These are phyloP conservation scores for Chrysoporthe austroafricana DNA, from an alignment of 2,329 filamentous ascomycete species.

Conservation along the genomic window DNA sequence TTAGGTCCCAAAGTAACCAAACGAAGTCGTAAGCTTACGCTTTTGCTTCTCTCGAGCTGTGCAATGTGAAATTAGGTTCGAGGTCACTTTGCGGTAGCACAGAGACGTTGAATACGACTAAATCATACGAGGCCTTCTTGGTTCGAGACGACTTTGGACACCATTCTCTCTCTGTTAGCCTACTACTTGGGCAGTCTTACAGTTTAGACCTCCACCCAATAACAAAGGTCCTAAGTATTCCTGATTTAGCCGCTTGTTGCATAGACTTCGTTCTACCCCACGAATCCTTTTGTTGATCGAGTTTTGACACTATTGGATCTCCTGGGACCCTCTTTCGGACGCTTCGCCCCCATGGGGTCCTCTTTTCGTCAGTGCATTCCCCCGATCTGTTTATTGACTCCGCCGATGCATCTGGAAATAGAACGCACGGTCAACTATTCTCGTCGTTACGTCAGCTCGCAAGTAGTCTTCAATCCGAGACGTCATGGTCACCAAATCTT, in stretches of 20 bases:
- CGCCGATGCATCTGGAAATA: neutral
- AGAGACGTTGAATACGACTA: neutral
- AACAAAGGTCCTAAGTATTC: neutral
- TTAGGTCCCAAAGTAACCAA: neutral
- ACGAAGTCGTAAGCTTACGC: neutral
- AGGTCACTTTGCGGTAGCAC: neutral
- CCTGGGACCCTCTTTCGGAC: neutral
- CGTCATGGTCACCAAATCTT: neutral
- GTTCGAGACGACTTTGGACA: neutral
- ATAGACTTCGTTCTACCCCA: neutral
- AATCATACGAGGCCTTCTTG: neutral
- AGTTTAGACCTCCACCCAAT: neutral
- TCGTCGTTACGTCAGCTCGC: neutral
- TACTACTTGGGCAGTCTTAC: too few relatives aligned
- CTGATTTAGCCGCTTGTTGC: neutral
- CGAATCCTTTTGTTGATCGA: neutral
- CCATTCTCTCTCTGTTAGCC: neutral
- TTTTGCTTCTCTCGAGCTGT: neutral
- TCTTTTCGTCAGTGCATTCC: neutral
- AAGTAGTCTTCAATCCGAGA: neutral
- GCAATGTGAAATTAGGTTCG: neutral
- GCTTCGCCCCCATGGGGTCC: neutral
- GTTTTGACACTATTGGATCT: neutral
- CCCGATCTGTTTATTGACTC: neutral
- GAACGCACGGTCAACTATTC: neutral